A percentile compares a stretch with the other conserved stretches of the same genome.
Conservation (phyloP, 345 rosid genomes). For the Conringia planisiliqua region DNA sequence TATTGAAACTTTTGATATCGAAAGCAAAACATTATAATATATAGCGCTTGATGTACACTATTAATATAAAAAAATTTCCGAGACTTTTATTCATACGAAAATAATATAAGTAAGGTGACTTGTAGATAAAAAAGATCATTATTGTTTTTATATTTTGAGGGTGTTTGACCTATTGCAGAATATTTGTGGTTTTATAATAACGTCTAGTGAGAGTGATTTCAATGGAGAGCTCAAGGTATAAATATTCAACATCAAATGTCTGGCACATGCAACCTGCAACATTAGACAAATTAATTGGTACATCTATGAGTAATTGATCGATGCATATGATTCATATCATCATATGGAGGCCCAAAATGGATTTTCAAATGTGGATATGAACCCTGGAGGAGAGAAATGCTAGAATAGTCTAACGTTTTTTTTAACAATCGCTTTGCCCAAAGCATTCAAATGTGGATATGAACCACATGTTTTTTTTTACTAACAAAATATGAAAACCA, state of each 20-base stretch:
- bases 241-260: too few relatives aligned
- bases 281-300: too few relatives aligned
- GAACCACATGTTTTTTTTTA: too few relatives aligned
- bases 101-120: not conserved
- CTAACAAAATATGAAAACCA: too few relatives aligned
- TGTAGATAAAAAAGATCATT: not conserved
- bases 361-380: too few relatives aligned
- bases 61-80: not conserved
- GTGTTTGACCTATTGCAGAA: conserved; percentile 2
- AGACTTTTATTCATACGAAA: not conserved
- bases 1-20: conserved; percentile 12
- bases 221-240: too few relatives aligned
- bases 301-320: not conserved
- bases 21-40: conserved; percentile 1
- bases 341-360: too few relatives aligned
- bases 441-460: too few relatives aligned
- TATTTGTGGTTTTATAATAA: conserved; percentile 17
- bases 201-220: not conserved
- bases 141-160: not conserved
- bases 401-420: too few relatives aligned
- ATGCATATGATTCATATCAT: not conserved
- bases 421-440: too few relatives aligned
- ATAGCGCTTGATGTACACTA: not conserved
- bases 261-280: not conserved
- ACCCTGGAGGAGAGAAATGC: too few relatives aligned